phyloP scores from a whole-genome alignment of 2,329 filamentous ascomycete genomes.

The Bretziella fagacearum region DNA sequence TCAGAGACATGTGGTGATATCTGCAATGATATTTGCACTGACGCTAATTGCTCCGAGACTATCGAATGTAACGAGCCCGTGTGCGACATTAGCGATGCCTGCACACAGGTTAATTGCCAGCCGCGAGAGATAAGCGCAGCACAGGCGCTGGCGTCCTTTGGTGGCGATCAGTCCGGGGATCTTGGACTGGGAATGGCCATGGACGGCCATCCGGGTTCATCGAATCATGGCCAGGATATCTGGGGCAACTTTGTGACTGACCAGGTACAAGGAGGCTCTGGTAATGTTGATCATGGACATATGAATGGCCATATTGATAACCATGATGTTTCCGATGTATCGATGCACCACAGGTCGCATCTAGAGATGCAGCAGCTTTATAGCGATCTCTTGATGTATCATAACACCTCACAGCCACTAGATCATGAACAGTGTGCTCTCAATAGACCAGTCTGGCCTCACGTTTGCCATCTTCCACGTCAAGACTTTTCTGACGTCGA shows the following conservation, averaged over 20 bases:
- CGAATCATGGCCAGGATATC: too few relatives aligned
- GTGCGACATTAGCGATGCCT: conserved; percentile 16
- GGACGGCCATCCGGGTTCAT: too few relatives aligned
- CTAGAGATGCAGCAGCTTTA: conserved; percentile 8
- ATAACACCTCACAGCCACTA: conserved; percentile 12
- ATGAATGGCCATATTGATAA: neutral
- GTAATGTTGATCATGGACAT: neutral
- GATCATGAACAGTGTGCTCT: conserved; percentile 15
- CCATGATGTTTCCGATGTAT: conserved; percentile 2
- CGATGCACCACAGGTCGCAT: neutral
- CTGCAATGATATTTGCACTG: conserved; percentile 26
- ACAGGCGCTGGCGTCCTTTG: conserved; percentile 21
- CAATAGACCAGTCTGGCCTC: conserved; percentile 14
- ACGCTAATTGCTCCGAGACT: conserved; percentile 21
- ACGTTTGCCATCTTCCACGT: conserved; percentile 17
- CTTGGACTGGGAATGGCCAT: conserved; percentile 1
- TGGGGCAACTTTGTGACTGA: too few relatives aligned
- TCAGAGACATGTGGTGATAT: conserved; percentile 26
- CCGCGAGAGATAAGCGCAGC: conserved; percentile 18
- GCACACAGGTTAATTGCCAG: conserved; percentile 13
- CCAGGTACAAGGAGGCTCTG: too few relatives aligned
- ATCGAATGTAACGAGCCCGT: conserved; percentile 11
- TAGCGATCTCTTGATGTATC: conserved; percentile 11
- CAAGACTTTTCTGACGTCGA: conserved; percentile 14
- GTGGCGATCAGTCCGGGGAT: conserved; percentile 5